phyloP scores from a whole-genome alignment of 2,329 filamentous ascomycete species.

The Fusarium sulawesiense region DNA sequence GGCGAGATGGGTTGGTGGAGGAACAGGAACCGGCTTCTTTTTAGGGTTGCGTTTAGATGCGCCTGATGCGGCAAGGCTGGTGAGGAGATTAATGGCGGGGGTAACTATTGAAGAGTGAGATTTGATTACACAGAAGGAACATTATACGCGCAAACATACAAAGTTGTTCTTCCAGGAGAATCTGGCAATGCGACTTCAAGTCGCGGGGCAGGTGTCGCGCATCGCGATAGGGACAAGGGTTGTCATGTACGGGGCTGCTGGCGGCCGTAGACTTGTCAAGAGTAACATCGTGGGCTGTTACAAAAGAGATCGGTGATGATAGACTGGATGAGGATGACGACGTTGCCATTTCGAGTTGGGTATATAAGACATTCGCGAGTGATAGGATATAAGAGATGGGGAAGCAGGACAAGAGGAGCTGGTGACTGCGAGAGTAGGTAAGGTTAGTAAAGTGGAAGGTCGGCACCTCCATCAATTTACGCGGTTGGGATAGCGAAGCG shows the following conservation, averaged over 20 bases:
- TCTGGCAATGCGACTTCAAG: slow-evolving; percentile 73
- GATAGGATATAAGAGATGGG: background rate
- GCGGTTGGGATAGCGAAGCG: slow-evolving; percentile 36
- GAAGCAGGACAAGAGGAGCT: background rate
- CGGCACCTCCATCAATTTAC: slow-evolving; percentile 28
- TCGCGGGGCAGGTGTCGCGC: slow-evolving; percentile 69
- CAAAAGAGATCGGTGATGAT: slow-evolving; percentile 52
- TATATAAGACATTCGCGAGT: slow-evolving; percentile 27
- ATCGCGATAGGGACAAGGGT: slow-evolving; percentile 61
- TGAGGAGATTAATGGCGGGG: slow-evolving; percentile 71
- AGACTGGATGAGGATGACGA: slow-evolving; percentile 37
- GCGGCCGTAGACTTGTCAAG: slow-evolving; percentile 50
- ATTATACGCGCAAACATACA: slow-evolving; percentile 58
- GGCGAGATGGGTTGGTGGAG: slow-evolving; percentile 78
- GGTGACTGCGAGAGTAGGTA: background rate
- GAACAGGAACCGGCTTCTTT: slow-evolving; percentile 66
- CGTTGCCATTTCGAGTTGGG: slow-evolving; percentile 38
- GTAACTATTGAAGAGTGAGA: slow-evolving; percentile 41
- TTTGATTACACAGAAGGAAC: background rate
- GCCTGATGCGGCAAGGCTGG: slow-evolving; percentile 70
- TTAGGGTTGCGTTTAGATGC: slow-evolving; percentile 46
- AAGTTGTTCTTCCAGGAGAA: slow-evolving; percentile 80
- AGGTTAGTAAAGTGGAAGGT: background rate
- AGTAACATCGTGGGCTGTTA: slow-evolving; percentile 49
- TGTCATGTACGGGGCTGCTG: slow-evolving; percentile 50